These are phyloP conservation scores for Colletotrichum lindemuthianum DNA, from an alignment of 2,329 filamentous ascomycete genomes.

Conservation along the genomic window DNA sequence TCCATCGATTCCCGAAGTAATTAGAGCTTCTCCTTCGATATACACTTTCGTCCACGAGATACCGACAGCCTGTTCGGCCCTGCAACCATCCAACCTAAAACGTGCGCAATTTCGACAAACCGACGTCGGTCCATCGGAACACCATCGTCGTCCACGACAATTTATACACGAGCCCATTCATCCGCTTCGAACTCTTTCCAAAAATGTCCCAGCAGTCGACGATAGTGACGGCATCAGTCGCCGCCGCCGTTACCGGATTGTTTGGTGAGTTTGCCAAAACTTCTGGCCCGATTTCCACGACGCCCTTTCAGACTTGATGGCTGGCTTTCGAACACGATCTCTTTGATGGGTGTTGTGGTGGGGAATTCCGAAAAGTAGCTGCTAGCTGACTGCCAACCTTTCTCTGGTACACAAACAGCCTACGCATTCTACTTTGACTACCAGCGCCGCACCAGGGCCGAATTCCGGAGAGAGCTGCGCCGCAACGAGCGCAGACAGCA, in stretches of 20 bases:
- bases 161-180: constrained; percentile 14
- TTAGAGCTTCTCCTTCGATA: constrained; percentile 36
- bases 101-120: constrained; percentile 7
- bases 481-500: constrained; percentile 79
- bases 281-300: no score
- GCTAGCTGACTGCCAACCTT: constrained; percentile 34
- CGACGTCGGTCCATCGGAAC: no score
- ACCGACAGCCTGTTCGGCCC: constrained; percentile 11
- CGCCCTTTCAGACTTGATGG: no score
- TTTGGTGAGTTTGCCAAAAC: constrained; percentile 58
- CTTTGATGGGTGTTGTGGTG: constrained; percentile 12
- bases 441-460: constrained; percentile 69
- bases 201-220: constrained; percentile 55
- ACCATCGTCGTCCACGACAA: neutral
- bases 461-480: constrained; percentile 75
- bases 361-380: constrained; percentile 7
- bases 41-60: constrained; percentile 24
- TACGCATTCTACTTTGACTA: constrained; percentile 77
- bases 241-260: constrained; percentile 67
- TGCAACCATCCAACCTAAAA: constrained; percentile 10
- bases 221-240: constrained; percentile 69
- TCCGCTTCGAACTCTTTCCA: constrained; percentile 32
- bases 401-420: constrained; percentile 50
- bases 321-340: no score
- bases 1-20: constrained; percentile 33